Evolutionary conservation across 2,329 filamentous ascomycete genomes (phyloP).

Genomic region (Lojkania enalia): DNA sequence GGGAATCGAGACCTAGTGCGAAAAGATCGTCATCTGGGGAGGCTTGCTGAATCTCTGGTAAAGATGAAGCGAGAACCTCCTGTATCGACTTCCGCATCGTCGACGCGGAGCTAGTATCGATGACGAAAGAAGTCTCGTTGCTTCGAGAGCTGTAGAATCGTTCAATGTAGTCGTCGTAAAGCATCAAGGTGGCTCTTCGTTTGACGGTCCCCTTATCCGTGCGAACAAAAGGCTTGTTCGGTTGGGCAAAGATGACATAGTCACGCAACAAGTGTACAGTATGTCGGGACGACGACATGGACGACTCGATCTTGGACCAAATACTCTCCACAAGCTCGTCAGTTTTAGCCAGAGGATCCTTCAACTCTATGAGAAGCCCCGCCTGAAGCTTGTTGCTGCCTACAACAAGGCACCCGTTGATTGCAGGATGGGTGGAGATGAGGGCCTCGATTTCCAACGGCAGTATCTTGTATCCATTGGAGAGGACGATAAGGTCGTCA

Average conservation of each 20-base stretch:
- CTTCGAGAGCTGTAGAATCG: constrained; percentile 43
- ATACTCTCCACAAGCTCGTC: constrained; percentile 48
- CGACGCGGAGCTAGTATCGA: constrained; percentile 14
- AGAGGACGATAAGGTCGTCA: constrained; percentile 25
- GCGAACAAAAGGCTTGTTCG: constrained; percentile 49
- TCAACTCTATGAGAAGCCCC: constrained; percentile 37
- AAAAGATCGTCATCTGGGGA: constrained; percentile 38
- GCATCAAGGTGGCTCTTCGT: constrained; percentile 44
- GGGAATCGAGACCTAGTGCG: constrained; percentile 38
- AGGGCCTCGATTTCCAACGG: constrained; percentile 25
- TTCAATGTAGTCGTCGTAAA: constrained; percentile 54
- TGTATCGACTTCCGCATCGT: constrained; percentile 11
- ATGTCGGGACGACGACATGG: constrained; percentile 46
- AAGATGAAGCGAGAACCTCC: constrained; percentile 11
- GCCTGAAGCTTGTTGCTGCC: constrained; percentile 34
- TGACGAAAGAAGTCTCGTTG: constrained; percentile 6
- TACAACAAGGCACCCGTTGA: constrained; percentile 36
- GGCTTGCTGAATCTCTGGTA: constrained; percentile 12
- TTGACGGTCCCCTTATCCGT: constrained; percentile 54
- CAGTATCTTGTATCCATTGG: constrained; percentile 26
- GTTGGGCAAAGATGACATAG: constrained; percentile 48
- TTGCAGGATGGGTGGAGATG: constrained; percentile 29
- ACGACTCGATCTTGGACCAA: constrained; percentile 50
- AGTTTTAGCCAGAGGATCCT: constrained; percentile 11
- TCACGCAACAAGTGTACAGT: constrained; percentile 48